Conservation (phyloP, 2,329 filamentous ascomycete genomes). For the Thielaviopsis ethacetica region DNA sequence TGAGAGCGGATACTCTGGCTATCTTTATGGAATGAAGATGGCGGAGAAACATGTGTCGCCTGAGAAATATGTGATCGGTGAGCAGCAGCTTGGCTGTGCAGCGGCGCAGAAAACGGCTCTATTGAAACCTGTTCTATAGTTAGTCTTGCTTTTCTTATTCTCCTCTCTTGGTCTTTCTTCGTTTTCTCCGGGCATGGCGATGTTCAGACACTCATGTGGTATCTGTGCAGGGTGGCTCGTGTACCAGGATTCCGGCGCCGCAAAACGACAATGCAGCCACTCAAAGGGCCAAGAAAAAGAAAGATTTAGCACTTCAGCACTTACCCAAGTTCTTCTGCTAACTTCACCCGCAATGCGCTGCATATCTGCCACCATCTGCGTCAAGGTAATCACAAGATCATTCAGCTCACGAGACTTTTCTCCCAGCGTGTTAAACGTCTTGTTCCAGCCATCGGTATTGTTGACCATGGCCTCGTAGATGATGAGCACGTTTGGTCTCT, state of each 20-base stretch:
- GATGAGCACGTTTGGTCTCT: constrained; percentile 46
- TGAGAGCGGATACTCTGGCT: constrained; percentile 5
- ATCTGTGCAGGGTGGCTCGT: too few relatives aligned
- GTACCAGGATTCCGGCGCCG: too few relatives aligned
- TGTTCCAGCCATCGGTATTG: constrained; percentile 80
- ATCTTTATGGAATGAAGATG: constrained; percentile 5
- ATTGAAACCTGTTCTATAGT: constrained; percentile 4
- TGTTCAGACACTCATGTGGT: too few relatives aligned
- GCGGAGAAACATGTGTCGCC: constrained; percentile 5
- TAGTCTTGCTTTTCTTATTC: too few relatives aligned
- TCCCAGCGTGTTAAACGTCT: constrained; percentile 62
- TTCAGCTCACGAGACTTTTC: constrained; percentile 50
- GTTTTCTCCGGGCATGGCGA: too few relatives aligned
- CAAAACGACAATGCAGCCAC: too few relatives aligned
- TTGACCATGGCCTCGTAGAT: constrained; percentile 84
- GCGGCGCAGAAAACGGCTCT: constrained; percentile 4
- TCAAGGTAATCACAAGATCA: constrained; percentile 40
- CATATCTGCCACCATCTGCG: constrained; percentile 70
- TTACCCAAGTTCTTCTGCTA: constrained; percentile 60
- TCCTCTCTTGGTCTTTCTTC: too few relatives aligned
- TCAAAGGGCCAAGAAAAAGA: too few relatives aligned
- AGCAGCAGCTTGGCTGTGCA: constrained; percentile 6
- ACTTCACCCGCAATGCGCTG: constrained; percentile 70
- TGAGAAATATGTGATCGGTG: constrained; percentile 9
- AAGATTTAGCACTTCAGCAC: constrained; percentile 16